Base-by-base conservation (phyloP, 1,284 basidiomycete genomes). In the Ganoderma lucidum region DNA sequence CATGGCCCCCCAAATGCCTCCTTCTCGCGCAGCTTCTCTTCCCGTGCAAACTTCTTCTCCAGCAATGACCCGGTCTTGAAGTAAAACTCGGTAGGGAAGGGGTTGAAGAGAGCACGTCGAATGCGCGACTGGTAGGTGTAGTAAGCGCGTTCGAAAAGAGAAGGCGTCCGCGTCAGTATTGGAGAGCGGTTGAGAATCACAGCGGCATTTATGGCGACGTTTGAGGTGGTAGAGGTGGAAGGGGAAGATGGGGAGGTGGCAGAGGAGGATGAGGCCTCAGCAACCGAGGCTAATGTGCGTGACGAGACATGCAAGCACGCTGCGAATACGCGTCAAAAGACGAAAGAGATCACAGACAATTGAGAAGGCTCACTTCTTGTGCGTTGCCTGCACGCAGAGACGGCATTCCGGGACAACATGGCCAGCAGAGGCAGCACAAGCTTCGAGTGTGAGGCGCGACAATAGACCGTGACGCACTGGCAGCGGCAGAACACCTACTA, bases 11-110 rank as follows among this genome's bases (percentile, higher is more conserved):
- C 94, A 79, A 95, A 96, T 1, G 90, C 90, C 66, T 85, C 83
- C 48, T 84, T 82, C 75, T 96, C 94, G 63, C 91, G 87, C 71
- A 85, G 83, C 67, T 89, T 86, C 77, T 96, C 93, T 75, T 94
- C 90, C 64, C 88, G 80, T 62, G 85, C 89, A 79, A 96, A 98
- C 62, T 93, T 88, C 55, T 91, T 90, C 79, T 97, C 93, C 42
- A 97, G 88, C 3, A 96, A 86, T 0, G 95, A 95, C 0, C 96
- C 97, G 69, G 92, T 90, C 81, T 97, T 97, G 87, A 98, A 99
- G 85, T 98, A 99, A 81, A 98, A 97, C 56, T 96, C 91, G 67
- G 90, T 88, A 19, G 95, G 93, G 80, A 96, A 92, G 0, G 97
- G 96, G 78, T 96, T 96, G 78, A 93, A 92, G 55, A 98, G 83